Conservation (phyloP, 2,329 filamentous ascomycete species). For the Sporothrix brasiliensis region DNA sequence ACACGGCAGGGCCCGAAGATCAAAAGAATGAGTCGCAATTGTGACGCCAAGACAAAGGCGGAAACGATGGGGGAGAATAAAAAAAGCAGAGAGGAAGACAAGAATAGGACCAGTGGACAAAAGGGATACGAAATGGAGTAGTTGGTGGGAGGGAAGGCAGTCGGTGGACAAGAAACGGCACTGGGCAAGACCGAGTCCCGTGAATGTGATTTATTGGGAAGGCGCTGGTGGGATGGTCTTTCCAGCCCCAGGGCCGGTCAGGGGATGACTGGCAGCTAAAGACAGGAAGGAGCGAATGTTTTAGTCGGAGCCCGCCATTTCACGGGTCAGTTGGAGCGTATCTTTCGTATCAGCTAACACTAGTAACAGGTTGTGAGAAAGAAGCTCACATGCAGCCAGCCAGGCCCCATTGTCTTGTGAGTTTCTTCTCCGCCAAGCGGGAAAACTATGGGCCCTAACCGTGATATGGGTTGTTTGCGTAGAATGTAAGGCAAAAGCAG, state of each 20-base stretch:
- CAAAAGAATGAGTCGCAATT: constrained; percentile 5
- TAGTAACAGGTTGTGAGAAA: constrained; percentile 15
- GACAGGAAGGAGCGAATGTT: constrained; percentile 12
- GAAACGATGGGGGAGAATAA: neutral
- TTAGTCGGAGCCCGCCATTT: neutral
- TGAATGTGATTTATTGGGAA: constrained; percentile 15
- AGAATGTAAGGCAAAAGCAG: neutral
- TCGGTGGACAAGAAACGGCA: neutral
- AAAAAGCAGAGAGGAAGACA: neutral
- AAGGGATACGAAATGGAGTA: neutral
- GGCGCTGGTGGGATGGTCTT: constrained; percentile 14
- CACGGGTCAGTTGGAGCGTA: neutral
- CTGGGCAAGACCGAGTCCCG: constrained; percentile 13
- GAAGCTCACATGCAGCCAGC: neutral
- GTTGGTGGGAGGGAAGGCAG: neutral
- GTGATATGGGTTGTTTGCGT: neutral
- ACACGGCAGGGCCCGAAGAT: constrained; percentile 17
- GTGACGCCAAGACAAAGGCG: constrained; percentile 21
- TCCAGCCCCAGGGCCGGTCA: constrained; percentile 3
- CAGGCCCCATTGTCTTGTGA: neutral
- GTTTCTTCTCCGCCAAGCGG: neutral
- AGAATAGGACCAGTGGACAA: neutral
- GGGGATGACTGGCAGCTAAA: neutral
- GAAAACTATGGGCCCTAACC: neutral
- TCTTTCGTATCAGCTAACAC: neutral